Evolutionary conservation across 495 filamentous ascomycete species (phyloP), one percentile per base, ranked within the genome.

Genomic region (Talaromyces thailandensis): DNA sequence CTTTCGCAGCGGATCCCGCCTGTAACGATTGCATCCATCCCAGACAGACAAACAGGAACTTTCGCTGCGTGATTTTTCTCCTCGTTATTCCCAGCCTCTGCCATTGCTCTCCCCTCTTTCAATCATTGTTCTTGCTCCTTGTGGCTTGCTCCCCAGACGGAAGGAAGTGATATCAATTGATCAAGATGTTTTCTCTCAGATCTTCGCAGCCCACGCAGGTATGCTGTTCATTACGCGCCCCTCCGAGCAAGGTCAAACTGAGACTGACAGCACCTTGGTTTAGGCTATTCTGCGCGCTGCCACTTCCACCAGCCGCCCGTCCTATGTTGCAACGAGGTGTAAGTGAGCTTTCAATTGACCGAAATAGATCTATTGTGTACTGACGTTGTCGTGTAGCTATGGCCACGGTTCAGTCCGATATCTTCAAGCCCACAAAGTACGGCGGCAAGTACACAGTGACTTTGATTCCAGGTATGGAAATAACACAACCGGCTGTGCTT

Each of bases 381-480:
- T 57, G 14, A 57, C 23, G 16, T 2, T 35, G 55, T 18, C 23
- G 51, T 28, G 24, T 61, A 81, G 80, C 79, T 55, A 79, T 88
- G 68, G 92, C 92, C 64, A 93, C 87, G 45, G 79, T 95, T 62
- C 85, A 90, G 76, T 84, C 86, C 66, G 92, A 96, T 71, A 90
- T 96, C 73, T 96, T 96, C 85, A 94, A 96, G 83, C 94, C 94
- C 61, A 96, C 94, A 70, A 98, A 98, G 79, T 98, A 93, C 79
- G 94, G 94, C 68, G 92, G 94, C 74, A 98, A 98, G 81, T 98
- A 98, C 84, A 98, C 95, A 18, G 93, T 96, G 67, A 97, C 95
- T 59, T 84, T 98, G 64, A 97, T 98, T 75, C 94, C 94, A 68
- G 93, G 87, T 89, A 82, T 66, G 77, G 45, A 12, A 28, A 65